Conservation (phyloP, 2,329 filamentous ascomycete genomes). For the Monilinia aucupariae region DNA sequence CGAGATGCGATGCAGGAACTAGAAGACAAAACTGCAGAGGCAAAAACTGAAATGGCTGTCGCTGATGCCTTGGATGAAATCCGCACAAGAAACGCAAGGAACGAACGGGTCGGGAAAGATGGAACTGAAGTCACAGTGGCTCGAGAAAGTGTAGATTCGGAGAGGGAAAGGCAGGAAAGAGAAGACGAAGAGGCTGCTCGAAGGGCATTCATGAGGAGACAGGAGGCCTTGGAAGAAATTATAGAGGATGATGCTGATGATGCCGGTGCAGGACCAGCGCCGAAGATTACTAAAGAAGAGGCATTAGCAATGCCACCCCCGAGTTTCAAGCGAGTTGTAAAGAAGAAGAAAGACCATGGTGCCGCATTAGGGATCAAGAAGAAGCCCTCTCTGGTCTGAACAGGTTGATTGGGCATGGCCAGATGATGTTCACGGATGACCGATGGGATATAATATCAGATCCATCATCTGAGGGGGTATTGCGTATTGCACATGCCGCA, state of each 20-base stretch:
- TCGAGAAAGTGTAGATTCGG: constrained; percentile 49
- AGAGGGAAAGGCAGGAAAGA: constrained; percentile 61
- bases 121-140: constrained; percentile 56
- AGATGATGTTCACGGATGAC: too few species aligned
- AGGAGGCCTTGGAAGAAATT: constrained; percentile 34
- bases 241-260: constrained; percentile 34
- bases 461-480: neutral
- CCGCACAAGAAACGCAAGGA: constrained; percentile 79
- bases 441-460: too few species aligned
- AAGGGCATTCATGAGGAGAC: constrained; percentile 58
- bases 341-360: constrained; percentile 80
- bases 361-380: constrained; percentile 82
- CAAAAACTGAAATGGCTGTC: constrained; percentile 91
- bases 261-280: constrained; percentile 33
- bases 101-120: constrained; percentile 69
- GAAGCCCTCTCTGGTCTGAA: constrained; percentile 56
- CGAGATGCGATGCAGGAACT: constrained; percentile 91
- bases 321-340: constrained; percentile 69
- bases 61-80: constrained; percentile 96
- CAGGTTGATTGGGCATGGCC: neutral
- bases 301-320: constrained; percentile 48
- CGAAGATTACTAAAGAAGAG: constrained; percentile 35
- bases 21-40: constrained; percentile 88
- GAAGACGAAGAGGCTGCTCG: constrained; percentile 81
- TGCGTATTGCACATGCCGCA: neutral